Evolutionary conservation across 2,329 filamentous ascomycete genomes (phyloP).

Genomic region (Diaporthe ampelina): DNA sequence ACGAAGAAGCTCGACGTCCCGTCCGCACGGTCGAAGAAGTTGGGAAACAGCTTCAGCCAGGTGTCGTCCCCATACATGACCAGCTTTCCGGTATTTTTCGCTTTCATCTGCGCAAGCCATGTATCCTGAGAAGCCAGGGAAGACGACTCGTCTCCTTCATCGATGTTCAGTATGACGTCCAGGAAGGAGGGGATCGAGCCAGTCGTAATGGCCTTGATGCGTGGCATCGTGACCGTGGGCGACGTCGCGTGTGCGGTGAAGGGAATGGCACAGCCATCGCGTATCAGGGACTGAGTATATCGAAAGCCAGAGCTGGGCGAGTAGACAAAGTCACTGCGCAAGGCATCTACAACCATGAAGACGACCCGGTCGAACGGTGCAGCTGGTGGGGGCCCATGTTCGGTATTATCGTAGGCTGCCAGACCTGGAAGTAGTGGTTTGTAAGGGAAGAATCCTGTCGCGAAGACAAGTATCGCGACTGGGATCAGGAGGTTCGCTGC

Average conservation of each 20-base stretch:
- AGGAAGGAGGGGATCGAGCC: constrained; percentile 98
- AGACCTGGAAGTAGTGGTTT: constrained; percentile 93
- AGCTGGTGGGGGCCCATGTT: constrained; percentile 68
- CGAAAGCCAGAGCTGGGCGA: constrained; percentile 82
- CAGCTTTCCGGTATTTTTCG: constrained; percentile 78
- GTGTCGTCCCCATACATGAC: constrained; percentile 98
- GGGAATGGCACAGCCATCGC: constrained; percentile 85
- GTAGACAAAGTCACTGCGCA: constrained; percentile 97
- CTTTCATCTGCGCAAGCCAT: constrained; percentile 94
- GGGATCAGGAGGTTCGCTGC: constrained; percentile 84
- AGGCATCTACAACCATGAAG: constrained; percentile 98
- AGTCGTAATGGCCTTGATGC: constrained; percentile 96
- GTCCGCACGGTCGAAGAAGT: constrained; percentile 87
- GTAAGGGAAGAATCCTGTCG: constrained; percentile 95
- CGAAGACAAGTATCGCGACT: constrained; percentile 81
- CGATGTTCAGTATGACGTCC: constrained; percentile 96
- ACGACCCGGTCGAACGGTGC: constrained; percentile 89
- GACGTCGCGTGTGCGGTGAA: constrained; percentile 98
- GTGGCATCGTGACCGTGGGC: constrained; percentile 97
- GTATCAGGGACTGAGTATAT: constrained; percentile 93
- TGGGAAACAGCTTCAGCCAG: constrained; percentile 96
- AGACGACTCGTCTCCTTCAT: constrained; percentile 92
- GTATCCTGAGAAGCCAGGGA: constrained; percentile 91
- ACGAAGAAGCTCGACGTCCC: constrained; percentile 99
- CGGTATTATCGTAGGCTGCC: constrained; percentile 74